Evolutionary conservation across 1,284 basidiomycete species (phyloP).

Genomic region (Rhodotorula sp.): DNA sequence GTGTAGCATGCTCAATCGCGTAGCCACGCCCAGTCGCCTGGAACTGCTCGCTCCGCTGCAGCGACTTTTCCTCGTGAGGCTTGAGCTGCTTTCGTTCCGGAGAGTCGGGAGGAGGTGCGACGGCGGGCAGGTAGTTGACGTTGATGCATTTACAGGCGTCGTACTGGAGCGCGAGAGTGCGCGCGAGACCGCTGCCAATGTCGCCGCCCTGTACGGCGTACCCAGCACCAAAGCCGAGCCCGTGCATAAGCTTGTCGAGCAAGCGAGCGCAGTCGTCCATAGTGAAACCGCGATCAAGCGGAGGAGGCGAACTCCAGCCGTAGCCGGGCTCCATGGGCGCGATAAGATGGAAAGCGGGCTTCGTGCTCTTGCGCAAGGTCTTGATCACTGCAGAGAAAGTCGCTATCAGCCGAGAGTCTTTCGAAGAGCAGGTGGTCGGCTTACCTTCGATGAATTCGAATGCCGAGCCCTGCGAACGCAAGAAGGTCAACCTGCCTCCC

Average conservation of each 20-base stretch:
- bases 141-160: slow-evolving; percentile 26
- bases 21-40: slow-evolving; percentile 31
- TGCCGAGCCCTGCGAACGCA: slow-evolving; percentile 26
- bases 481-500: not conserved
- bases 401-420: not conserved
- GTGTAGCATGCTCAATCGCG: slow-evolving; percentile 45
- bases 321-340: slow-evolving; percentile 48
- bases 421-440: not conserved
- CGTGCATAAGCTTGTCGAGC: slow-evolving; percentile 48
- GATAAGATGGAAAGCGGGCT: slow-evolving; percentile 47
- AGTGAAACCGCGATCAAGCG: slow-evolving; percentile 46
- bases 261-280: slow-evolving; percentile 45
- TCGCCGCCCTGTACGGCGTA: slow-evolving; percentile 48
- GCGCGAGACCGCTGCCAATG: slow-evolving; percentile 31
- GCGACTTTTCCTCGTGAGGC: slow-evolving; percentile 14
- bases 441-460: slow-evolving; percentile 45
- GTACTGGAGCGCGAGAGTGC: slow-evolving; percentile 25
- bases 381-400: slow-evolving; percentile 35
- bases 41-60: slow-evolving; percentile 17
- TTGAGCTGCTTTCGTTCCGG: slow-evolving; percentile 10
- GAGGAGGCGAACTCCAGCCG: slow-evolving; percentile 32
- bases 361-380: slow-evolving; percentile 39
- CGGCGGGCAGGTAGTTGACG: slow-evolving; percentile 34
- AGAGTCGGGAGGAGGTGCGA: slow-evolving; percentile 1
- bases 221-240: slow-evolving; percentile 47